Base-by-base conservation (phyloP, 1,284 basidiomycete species). In the Peniophora sp. region DNA sequence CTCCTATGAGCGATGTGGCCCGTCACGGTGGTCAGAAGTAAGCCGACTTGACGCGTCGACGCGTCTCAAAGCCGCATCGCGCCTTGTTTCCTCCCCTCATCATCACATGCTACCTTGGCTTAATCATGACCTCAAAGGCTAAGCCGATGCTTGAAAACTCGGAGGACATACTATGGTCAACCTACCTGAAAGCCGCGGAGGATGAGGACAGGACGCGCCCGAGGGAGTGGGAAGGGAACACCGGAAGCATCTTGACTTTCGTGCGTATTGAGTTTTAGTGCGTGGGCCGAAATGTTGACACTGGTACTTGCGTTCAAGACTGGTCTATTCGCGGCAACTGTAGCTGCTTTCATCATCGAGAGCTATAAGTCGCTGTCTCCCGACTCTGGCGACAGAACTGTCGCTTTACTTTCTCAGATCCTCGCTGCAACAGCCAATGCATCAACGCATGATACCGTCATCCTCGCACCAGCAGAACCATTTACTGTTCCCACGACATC, bases 291-390 rank as follows among this genome's bases (percentile, higher is more conserved):
- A 32, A 12, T 32, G 27, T 12, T 32, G 12, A 32, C n/a, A n/a
- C n/a, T n/a, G n/a, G n/a, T n/a, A n/a, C n/a, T n/a, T 5, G 27
- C 5, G 12, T 32, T 12, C 5, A 48, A 63, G 62, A 63, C 63
- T 2, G 62, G 61, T 23, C 55, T 64, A 1, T 64, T 63, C 50
- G 61, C 64, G 27, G 59, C 62, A 1, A 59, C 61, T 5, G 50
- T 65, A 1, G 63, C 63, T 10, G 54, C 59, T 2, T 61, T 65
- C 46, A 50, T 63, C 11, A 44, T 62, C 14, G 58, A 61, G 47
- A 58, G 56, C 3, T 60, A 59, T 45, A 34, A 53, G 32, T 54
- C 49, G 17, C 54, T 65, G 2, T 56, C 59, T 45, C 48, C 52
- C 2, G 57, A 62, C 32, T 38, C 54, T 1, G 47, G 47, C 10